These are phyloP conservation scores for Primulina eburnea DNA, from an alignment of 257 asterid genomes.

Conservation along the genomic window DNA sequence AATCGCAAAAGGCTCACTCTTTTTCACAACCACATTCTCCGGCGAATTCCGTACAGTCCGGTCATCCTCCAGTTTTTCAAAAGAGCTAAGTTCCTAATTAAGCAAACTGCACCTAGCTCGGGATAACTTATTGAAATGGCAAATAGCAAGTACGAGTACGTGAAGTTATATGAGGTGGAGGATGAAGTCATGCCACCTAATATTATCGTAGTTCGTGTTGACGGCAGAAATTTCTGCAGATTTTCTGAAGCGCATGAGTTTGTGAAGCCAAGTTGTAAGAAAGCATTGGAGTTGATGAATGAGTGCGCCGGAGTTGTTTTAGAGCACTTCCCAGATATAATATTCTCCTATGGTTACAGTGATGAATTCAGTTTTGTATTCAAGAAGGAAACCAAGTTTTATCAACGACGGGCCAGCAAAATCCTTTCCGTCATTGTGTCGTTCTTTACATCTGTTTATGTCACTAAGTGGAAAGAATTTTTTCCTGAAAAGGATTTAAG, in stretches of 20 bases:
- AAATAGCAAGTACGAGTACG: slow-evolving; percentile 84
- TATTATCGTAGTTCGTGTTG: slow-evolving; percentile 52
- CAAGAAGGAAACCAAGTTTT: slow-evolving; percentile 69
- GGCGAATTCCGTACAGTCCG: no score
- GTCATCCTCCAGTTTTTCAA: no score
- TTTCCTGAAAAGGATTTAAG: slow-evolving; percentile 51
- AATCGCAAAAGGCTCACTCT: no score
- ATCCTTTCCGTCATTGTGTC: slow-evolving; percentile 71
- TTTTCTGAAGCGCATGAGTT: slow-evolving; percentile 73
- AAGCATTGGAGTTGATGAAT: slow-evolving; percentile 68
- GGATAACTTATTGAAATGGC: slow-evolving; percentile 46
- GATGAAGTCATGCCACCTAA: slow-evolving; percentile 66
- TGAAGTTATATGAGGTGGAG: slow-evolving; percentile 63
- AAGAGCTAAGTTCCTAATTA: no score
- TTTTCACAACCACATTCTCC: no score
- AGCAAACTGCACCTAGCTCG: no score
- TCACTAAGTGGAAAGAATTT: slow-evolving; percentile 65
- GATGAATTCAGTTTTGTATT: slow-evolving; percentile 80
- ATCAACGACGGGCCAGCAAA: slow-evolving; percentile 89
- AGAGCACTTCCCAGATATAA: slow-evolving; percentile 76
- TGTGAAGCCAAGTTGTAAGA: slow-evolving; percentile 64
- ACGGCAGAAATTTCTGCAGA: slow-evolving; percentile 56
- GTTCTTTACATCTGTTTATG: slow-evolving; percentile 61
- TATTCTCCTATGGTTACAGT: slow-evolving; percentile 61
- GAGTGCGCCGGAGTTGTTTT: slow-evolving; percentile 58